Evolutionary conservation across 805 yeast species (phyloP).

Genomic region (Wickerhamomyces pijperi): DNA sequence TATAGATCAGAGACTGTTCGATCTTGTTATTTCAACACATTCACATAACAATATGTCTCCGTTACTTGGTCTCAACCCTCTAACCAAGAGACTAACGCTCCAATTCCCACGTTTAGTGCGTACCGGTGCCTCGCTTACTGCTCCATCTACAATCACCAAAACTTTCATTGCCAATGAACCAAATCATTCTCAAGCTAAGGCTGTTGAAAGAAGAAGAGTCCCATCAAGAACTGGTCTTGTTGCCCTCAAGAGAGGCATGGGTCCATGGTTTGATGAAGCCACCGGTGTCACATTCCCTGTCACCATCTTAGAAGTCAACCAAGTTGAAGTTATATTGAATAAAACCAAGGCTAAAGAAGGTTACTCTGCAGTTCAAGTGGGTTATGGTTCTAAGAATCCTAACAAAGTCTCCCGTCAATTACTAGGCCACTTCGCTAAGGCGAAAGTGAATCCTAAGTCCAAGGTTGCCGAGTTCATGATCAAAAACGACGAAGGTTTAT

Average conservation of each 20-base stretch:
- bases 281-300: conserved; percentile 68
- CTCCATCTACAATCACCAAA: conserved; percentile 23
- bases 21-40: background rate
- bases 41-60: background rate
- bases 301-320: conserved; percentile 78
- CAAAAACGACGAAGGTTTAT: conserved; percentile 47
- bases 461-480: conserved; percentile 72
- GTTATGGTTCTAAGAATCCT: conserved; percentile 59
- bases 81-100: conserved; percentile 1
- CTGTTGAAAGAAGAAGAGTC: conserved; percentile 62
- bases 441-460: conserved; percentile 76
- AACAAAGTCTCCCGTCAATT: conserved; percentile 52
- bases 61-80: background rate
- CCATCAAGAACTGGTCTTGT: conserved; percentile 75
- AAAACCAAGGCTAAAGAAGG: conserved; percentile 69
- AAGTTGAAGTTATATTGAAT: conserved; percentile 73
- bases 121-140: conserved; percentile 24
- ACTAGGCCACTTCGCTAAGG: conserved; percentile 70
- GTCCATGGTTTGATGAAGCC: conserved; percentile 59
- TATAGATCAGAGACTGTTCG: background rate
- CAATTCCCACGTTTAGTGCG: conserved; percentile 19
- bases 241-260: conserved; percentile 84
- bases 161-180: conserved; percentile 32
- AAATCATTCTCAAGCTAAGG: conserved; percentile 56
- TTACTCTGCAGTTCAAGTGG: conserved; percentile 77